These are phyloP conservation scores for Xylaria scruposa DNA, from an alignment of 495 filamentous ascomycete genomes.

Conservation along the genomic window DNA sequence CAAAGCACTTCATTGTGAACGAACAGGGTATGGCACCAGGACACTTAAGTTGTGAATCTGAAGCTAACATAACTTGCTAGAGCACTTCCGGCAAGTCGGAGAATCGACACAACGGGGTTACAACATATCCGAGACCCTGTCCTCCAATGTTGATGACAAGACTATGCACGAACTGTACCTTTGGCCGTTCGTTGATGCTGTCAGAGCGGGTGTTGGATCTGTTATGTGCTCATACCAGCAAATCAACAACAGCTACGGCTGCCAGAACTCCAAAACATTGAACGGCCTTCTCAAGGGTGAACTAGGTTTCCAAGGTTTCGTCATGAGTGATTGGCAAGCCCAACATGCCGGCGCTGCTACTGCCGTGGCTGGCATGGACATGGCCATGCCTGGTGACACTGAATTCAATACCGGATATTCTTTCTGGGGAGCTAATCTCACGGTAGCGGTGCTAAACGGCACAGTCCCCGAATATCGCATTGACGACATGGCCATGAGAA, in stretches of 20 bases:
- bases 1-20: slow-evolving; percentile 81
- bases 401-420: slow-evolving; percentile 72
- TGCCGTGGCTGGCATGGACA: slow-evolving; percentile 87
- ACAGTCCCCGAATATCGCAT: slow-evolving; percentile 89
- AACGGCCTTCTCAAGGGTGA: slow-evolving; percentile 91
- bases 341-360: slow-evolving; percentile 82
- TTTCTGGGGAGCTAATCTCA: slow-evolving; percentile 87
- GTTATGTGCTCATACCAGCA: slow-evolving; percentile 97
- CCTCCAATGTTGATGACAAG: slow-evolving; percentile 89
- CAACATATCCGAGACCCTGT: slow-evolving; percentile 68
- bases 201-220: slow-evolving; percentile 71
- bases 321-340: slow-evolving; percentile 89
- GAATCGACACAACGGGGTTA: slow-evolving; percentile 68
- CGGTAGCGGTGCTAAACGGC: slow-evolving; percentile 85
- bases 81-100: slow-evolving; percentile 81
- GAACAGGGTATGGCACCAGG: slow-evolving; percentile 54
- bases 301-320: slow-evolving; percentile 92
- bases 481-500: slow-evolving; percentile 91
- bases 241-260: slow-evolving; percentile 85
- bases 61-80: slow-evolving; percentile 40
- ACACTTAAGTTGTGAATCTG: neutral
- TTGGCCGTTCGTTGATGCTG: slow-evolving; percentile 63
- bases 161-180: slow-evolving; percentile 96
- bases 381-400: slow-evolving; percentile 94
- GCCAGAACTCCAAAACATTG: slow-evolving; percentile 79